Percentiles rank a stretch among this genome's conserved stretches.
Conservation (phyloP, 2,329 filamentous ascomycete genomes). For the Claviceps purpurea region DNA sequence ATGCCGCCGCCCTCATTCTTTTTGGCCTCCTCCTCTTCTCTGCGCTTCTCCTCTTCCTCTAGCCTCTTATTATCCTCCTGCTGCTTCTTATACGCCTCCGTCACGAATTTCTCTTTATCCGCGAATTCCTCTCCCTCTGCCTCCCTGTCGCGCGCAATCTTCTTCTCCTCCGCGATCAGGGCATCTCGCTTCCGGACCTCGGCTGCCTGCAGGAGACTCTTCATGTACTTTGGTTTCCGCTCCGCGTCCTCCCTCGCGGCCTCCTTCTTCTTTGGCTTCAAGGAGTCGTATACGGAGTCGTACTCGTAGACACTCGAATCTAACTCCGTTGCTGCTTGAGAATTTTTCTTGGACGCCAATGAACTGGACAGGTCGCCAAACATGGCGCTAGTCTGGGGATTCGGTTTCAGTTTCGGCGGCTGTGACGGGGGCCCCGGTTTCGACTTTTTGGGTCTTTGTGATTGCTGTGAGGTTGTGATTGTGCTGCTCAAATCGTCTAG, state of each 20-base stretch:
- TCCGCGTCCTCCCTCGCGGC: conserved; percentile 40
- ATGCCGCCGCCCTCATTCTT: conserved; percentile 56
- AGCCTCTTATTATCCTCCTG: conserved; percentile 59
- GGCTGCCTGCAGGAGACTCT: conserved; percentile 56
- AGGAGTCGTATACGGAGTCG: conserved; percentile 66
- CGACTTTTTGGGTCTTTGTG: conserved; percentile 20
- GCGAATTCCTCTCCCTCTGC: conserved; percentile 69
- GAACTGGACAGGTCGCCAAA: conserved; percentile 56
- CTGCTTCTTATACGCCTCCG: conserved; percentile 67
- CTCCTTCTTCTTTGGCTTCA: conserved; percentile 53
- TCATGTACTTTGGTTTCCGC: conserved; percentile 67
- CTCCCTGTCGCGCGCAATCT: conserved; percentile 63
- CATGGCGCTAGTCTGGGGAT: conserved; percentile 27
- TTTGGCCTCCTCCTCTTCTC: conserved; percentile 50
- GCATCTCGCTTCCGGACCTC: conserved; percentile 67
- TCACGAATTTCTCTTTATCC: conserved; percentile 79
- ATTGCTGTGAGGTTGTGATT: conserved; percentile 11
- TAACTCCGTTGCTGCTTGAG: conserved; percentile 49
- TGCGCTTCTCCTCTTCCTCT: conserved; percentile 56
- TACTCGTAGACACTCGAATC: conserved; percentile 77
- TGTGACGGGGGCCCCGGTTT: conserved; percentile 21
- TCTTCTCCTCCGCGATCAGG: conserved; percentile 66
- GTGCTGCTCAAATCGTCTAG: conserved; percentile 33
- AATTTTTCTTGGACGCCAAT: conserved; percentile 48
- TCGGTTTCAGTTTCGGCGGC: conserved; percentile 31